Conservation (phyloP, 2,329 filamentous ascomycete species). For the Cladophialophora bantiana region DNA sequence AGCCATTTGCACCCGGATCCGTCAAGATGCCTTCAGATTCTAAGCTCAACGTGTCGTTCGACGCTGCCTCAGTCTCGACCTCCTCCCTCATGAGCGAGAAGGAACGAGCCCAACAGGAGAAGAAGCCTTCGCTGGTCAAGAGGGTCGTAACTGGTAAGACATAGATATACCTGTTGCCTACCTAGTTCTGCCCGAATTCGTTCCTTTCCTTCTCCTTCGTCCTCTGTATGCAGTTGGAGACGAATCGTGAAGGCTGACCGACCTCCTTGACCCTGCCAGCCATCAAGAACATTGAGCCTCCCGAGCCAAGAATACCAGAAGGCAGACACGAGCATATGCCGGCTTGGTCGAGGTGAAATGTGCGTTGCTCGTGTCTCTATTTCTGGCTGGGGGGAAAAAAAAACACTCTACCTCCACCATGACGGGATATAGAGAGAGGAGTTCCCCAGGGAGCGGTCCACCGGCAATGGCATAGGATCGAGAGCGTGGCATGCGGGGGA, state of each 20-base stretch:
- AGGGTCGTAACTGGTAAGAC: constrained; percentile 26
- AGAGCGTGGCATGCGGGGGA: background rate
- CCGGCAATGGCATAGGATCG: background rate
- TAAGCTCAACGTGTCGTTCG: constrained; percentile 23
- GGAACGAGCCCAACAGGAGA: constrained; percentile 20
- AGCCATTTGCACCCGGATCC: background rate
- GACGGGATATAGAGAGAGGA: background rate
- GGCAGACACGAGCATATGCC: constrained; percentile 20
- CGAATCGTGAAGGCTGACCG: background rate
- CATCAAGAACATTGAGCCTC: constrained; percentile 31
- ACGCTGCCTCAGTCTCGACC: constrained; percentile 27
- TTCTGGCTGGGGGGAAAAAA: background rate
- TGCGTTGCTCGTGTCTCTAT: background rate
- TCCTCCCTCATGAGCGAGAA: constrained; percentile 30
- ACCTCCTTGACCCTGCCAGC: constrained; percentile 9
- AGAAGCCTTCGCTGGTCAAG: constrained; percentile 25
- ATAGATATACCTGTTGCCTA: background rate
- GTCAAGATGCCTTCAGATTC: constrained; percentile 22
- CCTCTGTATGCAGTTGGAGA: background rate
- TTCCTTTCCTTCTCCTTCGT: background rate
- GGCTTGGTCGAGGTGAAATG: constrained; percentile 23
- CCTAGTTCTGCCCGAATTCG: background rate
- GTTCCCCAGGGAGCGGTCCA: background rate
- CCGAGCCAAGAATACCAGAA: constrained; percentile 30
- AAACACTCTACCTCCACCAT: background rate